Conservation (phyloP, 495 filamentous ascomycete genomes). For the Glonium stellatum region DNA sequence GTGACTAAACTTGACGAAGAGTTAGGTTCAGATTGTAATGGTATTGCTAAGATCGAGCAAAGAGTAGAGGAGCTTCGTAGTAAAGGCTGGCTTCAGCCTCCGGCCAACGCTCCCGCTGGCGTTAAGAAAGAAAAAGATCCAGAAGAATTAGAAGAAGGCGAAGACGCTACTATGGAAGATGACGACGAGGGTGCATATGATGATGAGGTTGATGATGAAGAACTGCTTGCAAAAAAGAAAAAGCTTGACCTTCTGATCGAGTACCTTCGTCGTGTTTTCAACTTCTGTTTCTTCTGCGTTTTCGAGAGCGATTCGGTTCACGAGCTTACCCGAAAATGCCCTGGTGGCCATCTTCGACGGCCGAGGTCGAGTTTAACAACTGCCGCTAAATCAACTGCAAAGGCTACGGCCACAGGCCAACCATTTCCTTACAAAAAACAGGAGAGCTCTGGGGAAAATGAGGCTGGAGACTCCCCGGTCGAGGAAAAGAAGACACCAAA, state of each 20-base stretch:
- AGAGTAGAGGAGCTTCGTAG: slow-evolving; percentile 70
- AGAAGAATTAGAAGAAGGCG: slow-evolving; percentile 58
- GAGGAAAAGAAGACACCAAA: slow-evolving; percentile 55
- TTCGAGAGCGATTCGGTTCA: slow-evolving; percentile 97
- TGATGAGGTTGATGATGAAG: slow-evolving; percentile 82
- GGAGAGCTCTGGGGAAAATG: slow-evolving; percentile 50
- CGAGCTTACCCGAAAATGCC: slow-evolving; percentile 89
- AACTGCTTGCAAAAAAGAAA: slow-evolving; percentile 89
- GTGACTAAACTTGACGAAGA: slow-evolving; percentile 70
- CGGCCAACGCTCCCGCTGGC: slow-evolving; percentile 48
- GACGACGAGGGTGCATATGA: slow-evolving; percentile 65
- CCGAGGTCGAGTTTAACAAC: slow-evolving; percentile 75
- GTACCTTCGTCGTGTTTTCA: slow-evolving; percentile 92
- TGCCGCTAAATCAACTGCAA: slow-evolving; percentile 75
- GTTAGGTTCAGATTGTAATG: slow-evolving; percentile 46
- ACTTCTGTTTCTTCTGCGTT: slow-evolving; percentile 99
- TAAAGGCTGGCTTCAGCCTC: slow-evolving; percentile 66
- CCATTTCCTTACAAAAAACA: slow-evolving; percentile 74
- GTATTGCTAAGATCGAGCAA: slow-evolving; percentile 71
- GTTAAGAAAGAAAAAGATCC: slow-evolving; percentile 55
- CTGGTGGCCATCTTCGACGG: slow-evolving; percentile 89
- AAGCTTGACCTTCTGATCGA: slow-evolving; percentile 92
- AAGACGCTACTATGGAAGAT: slow-evolving; percentile 63
- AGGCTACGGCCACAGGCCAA: slow-evolving; percentile 69
- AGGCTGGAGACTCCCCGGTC: slow-evolving; percentile 45